Base-by-base conservation (phyloP, 2,329 filamentous ascomycete genomes). In the Diaporthe vexans region DNA sequence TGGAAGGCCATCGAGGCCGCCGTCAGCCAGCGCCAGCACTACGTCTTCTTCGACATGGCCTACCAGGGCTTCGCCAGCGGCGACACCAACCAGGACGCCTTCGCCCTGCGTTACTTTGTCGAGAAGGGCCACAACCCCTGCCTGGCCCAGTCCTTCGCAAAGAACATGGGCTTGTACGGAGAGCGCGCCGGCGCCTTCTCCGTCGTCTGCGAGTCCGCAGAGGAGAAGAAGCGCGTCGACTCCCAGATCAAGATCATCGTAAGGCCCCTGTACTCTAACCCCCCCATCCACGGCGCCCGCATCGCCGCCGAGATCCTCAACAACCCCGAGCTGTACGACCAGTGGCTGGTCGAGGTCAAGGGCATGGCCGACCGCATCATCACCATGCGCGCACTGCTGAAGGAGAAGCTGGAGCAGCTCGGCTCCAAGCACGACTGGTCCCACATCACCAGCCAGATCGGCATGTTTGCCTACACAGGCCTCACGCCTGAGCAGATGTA, bases 91-190 rank as follows among this genome's bases (percentile, higher is more conserved):
- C 92, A 92, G 85, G 96, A 99, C 83, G 97, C 97, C 77, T 98
- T 96, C 83, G 94, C 97, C 76, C 90, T 98, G 78, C 92, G 97
- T 79, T 90, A 98, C 89, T 99, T 99, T 84, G 92, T 98, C 83
- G 90, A 95, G 86, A 88, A 98, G 87, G 96, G 96, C 80, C 95
- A 98, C 88, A 91, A 95, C 82, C 91, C 97, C 82, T 92, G 92
- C 82, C 91, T 98, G 77, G 93, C 94, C 81, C 96, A 98, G 88
- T 97, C 94, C 71, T 98, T 98, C 85, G 96, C 96, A 84, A 98
- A 98, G 93, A 99, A 99, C 91, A 98, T 99, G 96, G 97, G 97
- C 87, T 94, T 99, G 77, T 98, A 99, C 84, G 97, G 97, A 83
- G 97, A 99, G 90, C 96, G 97, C 87, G 95, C 97, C 76, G 97